phyloP scores from a whole-genome alignment of 768 basidiomycete genomes.

The Russula virescens region DNA sequence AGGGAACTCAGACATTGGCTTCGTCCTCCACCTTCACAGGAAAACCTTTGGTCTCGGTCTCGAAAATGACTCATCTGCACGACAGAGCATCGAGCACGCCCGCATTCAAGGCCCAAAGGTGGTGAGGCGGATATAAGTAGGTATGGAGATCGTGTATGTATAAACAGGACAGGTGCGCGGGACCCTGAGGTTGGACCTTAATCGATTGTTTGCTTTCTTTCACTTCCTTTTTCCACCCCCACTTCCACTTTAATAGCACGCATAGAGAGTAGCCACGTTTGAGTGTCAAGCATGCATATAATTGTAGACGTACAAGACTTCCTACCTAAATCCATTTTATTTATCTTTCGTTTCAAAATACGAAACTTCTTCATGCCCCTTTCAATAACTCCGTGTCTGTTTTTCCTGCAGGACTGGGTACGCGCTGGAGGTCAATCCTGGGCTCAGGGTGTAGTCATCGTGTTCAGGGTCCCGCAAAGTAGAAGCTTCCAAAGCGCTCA shows the following conservation, averaged over 20 bases:
- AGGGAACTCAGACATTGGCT: not conserved
- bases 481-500: too few relatives aligned
- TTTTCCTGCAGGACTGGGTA: not conserved
- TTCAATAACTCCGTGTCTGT: not conserved
- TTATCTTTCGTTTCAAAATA: too few relatives aligned
- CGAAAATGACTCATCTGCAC: not conserved
- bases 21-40: not conserved
- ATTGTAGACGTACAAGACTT: too few relatives aligned
- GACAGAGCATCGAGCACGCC: not conserved
- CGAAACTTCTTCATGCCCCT: not conserved
- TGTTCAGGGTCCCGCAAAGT: too few relatives aligned
- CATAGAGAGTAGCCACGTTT: not conserved
- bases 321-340: too few relatives aligned
- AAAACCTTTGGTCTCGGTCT: not conserved
- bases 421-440: too few relatives aligned
- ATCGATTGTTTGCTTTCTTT: not conserved
- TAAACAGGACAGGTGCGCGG: not conserved
- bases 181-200: not conserved
- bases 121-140: not conserved
- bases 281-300: not conserved
- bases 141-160: not conserved
- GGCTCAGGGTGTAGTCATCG: too few relatives aligned
- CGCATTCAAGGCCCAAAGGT: constrained; percentile 3
- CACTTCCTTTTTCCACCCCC: too few relatives aligned
- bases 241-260: not conserved